Conservation (phyloP, 495 filamentous ascomycete genomes). For the Cairneyella variabilis region DNA sequence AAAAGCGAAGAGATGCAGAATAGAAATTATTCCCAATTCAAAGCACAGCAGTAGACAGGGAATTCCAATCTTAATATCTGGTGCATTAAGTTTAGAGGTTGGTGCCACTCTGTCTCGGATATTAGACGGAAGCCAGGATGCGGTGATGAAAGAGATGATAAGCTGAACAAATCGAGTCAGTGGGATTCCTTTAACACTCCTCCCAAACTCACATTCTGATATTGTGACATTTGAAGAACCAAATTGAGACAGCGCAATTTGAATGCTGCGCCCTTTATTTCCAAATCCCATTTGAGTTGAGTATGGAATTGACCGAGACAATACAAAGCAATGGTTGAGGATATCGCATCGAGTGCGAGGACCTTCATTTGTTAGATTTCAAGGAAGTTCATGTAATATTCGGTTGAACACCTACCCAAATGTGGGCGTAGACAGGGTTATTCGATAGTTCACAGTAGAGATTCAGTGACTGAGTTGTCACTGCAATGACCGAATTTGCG, state of each 20-base stretch:
- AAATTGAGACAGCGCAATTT: slow-evolving; percentile 88
- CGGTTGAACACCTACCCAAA: slow-evolving; percentile 62
- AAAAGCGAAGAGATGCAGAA: slow-evolving; percentile 83
- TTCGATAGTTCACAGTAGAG: slow-evolving; percentile 77
- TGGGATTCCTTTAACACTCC: no score
- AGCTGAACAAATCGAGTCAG: slow-evolving; percentile 60
- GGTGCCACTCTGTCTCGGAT: slow-evolving; percentile 61
- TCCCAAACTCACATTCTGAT: slow-evolving; percentile 75
- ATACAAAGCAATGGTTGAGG: slow-evolving; percentile 88
- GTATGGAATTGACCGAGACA: slow-evolving; percentile 87
- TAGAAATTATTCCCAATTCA: slow-evolving; percentile 81
- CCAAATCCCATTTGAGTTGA: slow-evolving; percentile 65
- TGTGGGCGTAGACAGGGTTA: slow-evolving; percentile 71
- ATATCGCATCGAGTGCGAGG: slow-evolving; percentile 62
- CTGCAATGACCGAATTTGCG: slow-evolving; percentile 76
- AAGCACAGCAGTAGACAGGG: slow-evolving; percentile 76
- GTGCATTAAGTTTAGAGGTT: slow-evolving; percentile 57
- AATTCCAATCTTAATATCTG: slow-evolving; percentile 78
- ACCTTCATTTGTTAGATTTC: slow-evolving; percentile 41
- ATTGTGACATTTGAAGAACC: slow-evolving; percentile 93
- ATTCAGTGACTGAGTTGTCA: slow-evolving; percentile 62
- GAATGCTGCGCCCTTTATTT: slow-evolving; percentile 66
- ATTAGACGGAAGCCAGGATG: no score
- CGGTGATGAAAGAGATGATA: slow-evolving; percentile 62
- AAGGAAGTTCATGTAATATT: neutral